A percentile compares a stretch with the other conserved stretches of the same genome.
Evolutionary conservation across 768 basidiomycete species (phyloP).

Genomic region (Pleurotus tuoliensis): DNA sequence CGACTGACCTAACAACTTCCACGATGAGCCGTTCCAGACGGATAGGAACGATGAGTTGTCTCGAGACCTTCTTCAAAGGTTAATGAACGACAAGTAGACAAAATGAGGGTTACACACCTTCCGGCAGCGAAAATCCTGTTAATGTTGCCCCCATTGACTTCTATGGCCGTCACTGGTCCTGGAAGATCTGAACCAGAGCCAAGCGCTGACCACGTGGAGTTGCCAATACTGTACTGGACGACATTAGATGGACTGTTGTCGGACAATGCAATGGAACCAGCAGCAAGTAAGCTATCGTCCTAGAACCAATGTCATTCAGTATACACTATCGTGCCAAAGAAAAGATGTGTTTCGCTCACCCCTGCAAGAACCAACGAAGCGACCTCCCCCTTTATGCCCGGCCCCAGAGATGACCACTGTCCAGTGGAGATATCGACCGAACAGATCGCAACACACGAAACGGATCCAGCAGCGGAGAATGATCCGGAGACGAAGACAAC

Average conservation of each 20-base stretch:
- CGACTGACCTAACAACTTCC: conserved; percentile 61
- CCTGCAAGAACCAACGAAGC: conserved; percentile 77
- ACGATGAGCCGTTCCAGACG: conserved; percentile 81
- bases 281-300: conserved; percentile 69
- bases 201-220: conserved; percentile 69
- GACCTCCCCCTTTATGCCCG: conserved; percentile 79
- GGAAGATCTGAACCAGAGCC: conserved; percentile 63
- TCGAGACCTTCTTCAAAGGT: conserved; percentile 33
- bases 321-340: conserved; percentile 1
- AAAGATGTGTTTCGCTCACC: conserved; percentile 40
- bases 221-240: conserved; percentile 66
- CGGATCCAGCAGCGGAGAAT: conserved; percentile 74
- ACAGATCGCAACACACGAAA: conserved; percentile 77
- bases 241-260: conserved; percentile 68
- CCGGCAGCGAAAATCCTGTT: conserved; percentile 92
- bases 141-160: conserved; percentile 74
- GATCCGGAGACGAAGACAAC: conserved; percentile 83
- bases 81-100: conserved; percentile 1
- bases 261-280: conserved; percentile 70
- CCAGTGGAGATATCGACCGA: conserved; percentile 60
- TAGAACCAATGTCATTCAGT: conserved; percentile 40
- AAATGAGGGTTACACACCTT: conserved; percentile 44
- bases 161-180: conserved; percentile 87
- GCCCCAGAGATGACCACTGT: conserved; percentile 79
- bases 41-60: conserved; percentile 62